Conservation (phyloP, 495 filamentous ascomycete species). For the Hypoxylon subgilvum region DNA sequence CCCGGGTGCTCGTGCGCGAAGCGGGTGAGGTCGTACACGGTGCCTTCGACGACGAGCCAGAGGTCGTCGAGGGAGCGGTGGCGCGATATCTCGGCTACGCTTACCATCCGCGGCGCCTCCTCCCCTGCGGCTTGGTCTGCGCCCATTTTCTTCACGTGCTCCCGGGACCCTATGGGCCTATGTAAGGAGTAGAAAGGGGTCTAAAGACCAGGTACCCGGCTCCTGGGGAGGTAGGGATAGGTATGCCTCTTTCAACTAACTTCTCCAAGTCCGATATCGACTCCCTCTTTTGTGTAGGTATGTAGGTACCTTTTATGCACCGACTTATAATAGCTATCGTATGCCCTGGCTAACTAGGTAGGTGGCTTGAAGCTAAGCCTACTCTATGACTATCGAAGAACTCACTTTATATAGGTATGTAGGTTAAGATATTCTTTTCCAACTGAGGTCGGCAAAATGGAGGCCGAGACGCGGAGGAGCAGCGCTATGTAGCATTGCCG, state of each 20-base stretch:
- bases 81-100: slow-evolving; percentile 52
- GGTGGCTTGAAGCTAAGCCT: too few species aligned
- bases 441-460: slow-evolving; percentile 21
- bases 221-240: too few species aligned
- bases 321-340: too few species aligned
- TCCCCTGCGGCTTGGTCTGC: background rate
- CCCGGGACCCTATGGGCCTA: too few species aligned
- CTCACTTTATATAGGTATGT: background rate
- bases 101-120: slow-evolving; percentile 17
- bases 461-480: slow-evolving; percentile 24
- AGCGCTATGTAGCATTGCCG: background rate
- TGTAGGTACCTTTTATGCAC: too few species aligned
- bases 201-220: too few species aligned
- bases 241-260: too few species aligned
- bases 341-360: too few species aligned
- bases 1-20: slow-evolving; percentile 71
- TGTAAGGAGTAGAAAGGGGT: background rate
- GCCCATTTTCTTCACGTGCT: slow-evolving; percentile 4
- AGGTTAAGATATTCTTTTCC: background rate
- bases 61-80: slow-evolving; percentile 70
- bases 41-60: slow-evolving; percentile 76
- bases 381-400: too few species aligned
- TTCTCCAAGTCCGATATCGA: too few species aligned
- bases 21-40: slow-evolving; percentile 77
- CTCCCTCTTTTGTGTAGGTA: too few species aligned